Base-by-base conservation (phyloP, 768 basidiomycete species). In the Mycena amicta region DNA sequence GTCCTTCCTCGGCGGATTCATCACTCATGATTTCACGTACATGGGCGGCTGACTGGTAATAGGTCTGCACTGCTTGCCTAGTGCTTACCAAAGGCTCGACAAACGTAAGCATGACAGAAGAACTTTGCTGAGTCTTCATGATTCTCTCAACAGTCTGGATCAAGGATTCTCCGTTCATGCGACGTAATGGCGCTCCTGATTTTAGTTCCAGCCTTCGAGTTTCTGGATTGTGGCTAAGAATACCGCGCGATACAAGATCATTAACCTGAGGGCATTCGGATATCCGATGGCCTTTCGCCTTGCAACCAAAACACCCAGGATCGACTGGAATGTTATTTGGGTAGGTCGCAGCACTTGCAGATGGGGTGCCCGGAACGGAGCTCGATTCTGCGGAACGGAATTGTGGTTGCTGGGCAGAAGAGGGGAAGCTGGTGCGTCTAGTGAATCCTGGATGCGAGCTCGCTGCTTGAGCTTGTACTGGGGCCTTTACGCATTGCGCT, bases 251-350 rank as follows among this genome's bases (percentile, higher is more conserved):
- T 2, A 59, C 20, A 5, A 58, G 25, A 1, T n/a, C 40, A 1
- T 39, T n/a, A 2, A 58, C 20, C 11, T 53, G 12, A 1, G 18
- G 22, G n/a, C 57, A 58, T 1, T 58, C 51, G 1, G 16, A 13
- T 8, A 58, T 37, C 11, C 45, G 51, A 20, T 58, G 57, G 11
- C 51, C 51, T 0, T n/a, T 8, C 1, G 3, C 16, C 20, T 20
- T 39, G 18, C 52, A 54, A 0, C 52, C 52, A 46, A 22, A 54
- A 16, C 57, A 53, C 18, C 52, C 46, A 2, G 29, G 16, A 49
- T 45, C 43, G 22, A 45, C 22, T 15, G 43, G 43, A 45, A 45
- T 45, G 6, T 6, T 8, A n/a, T 45, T 45, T 5, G 43, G 43
- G 22, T 45, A 45, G 8, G 43, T 45, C 8, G 43, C 43, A 45